Evolutionary conservation across 1,284 basidiomycete genomes (phyloP), one percentile per base, ranked within the genome.

Genomic region (Peniophora sp.): DNA sequence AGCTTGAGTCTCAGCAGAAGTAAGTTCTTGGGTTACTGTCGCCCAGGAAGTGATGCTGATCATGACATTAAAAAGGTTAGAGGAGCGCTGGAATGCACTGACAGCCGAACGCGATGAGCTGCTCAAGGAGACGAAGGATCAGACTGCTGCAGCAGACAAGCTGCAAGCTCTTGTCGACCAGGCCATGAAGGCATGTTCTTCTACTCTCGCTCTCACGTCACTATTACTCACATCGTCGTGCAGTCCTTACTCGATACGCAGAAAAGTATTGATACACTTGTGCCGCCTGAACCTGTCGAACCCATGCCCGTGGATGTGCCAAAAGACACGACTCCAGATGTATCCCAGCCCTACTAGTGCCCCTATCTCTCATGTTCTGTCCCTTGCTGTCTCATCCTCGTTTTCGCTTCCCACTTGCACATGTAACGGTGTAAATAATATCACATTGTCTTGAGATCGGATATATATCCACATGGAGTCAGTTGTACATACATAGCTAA

Each of bases 141-240:
- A 87, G 59, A 64, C 72, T 19, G 64, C 73, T 43, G 84, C 78
- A n/a, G 74, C 85, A 70, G 87, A 90, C 59, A 81, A 65, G 57
- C 81, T 90, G 57, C 88, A 87, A 63, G 58, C 69, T 2, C 85
- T 88, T 55, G 81, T 90, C 51, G 87, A 90, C 61, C 64, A 71
- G 2, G 73, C 89, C 39, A 76, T 85, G 64, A 90, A 88, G 79
- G 86, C 83, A 50, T 25, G 63, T 58, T 17, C 12, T n/a, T 35
- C 27, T 47, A 16, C 12, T 12, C 17, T 51, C 14, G 5, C 24
- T 20, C 5, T 17, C 16, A n/a, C 8, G 19, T 19, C 11, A 41
- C 27, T 8, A 35, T 48, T 49, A 50, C 46, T 39, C 22, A 32
- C 19, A 11, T 44, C n/a, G n/a, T 51, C 53, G 50, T 48, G 44